A percentile compares a stretch with the other conserved stretches of the same genome.
Evolutionary conservation across 371 early-diverging fungal genomes (phyloP).

Genomic region (Thermomucor indicae-seudaticae): DNA sequence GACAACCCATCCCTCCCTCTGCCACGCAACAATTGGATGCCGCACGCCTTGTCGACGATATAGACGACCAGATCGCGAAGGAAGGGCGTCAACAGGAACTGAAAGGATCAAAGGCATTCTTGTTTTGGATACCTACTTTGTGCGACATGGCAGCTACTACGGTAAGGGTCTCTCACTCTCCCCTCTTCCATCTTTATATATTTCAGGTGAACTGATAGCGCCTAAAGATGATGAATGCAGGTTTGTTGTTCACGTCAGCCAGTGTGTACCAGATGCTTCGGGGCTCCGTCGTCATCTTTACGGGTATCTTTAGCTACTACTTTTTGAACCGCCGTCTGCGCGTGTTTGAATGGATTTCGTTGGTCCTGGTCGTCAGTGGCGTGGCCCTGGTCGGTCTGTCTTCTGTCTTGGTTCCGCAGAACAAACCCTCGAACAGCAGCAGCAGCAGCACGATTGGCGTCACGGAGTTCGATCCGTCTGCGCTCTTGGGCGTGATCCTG

Average conservation of each 20-base stretch:
- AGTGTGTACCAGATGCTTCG: slow-evolving; percentile 97
- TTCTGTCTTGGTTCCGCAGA: slow-evolving; percentile 51
- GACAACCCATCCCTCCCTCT: slow-evolving; percentile 24
- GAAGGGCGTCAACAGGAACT: slow-evolving; percentile 28
- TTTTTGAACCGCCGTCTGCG: slow-evolving; percentile 79
- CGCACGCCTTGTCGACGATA: slow-evolving; percentile 27
- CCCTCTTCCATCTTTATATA: slow-evolving; percentile 5
- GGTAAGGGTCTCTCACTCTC: slow-evolving; percentile 31
- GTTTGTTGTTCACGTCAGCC: slow-evolving; percentile 87
- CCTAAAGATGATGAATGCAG: slow-evolving; percentile 83
- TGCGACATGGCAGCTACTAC: slow-evolving; percentile 94
- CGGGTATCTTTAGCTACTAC: slow-evolving; percentile 80
- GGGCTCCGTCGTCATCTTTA: slow-evolving; percentile 92
- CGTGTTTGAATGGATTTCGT: slow-evolving; percentile 76
- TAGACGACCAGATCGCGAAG: slow-evolving; percentile 18
- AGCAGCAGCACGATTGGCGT: not conserved
- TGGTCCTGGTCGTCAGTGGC: slow-evolving; percentile 75
- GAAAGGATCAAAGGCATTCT: slow-evolving; percentile 54
- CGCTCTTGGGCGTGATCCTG: slow-evolving; percentile 71
- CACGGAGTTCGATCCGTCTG: slow-evolving; percentile 20
- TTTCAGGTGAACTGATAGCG: not conserved
- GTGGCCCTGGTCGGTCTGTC: slow-evolving; percentile 86
- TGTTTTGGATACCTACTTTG: slow-evolving; percentile 88
- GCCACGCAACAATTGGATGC: slow-evolving; percentile 42
- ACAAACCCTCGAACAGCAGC: slow-evolving; percentile 15